Percentiles rank a stretch among this genome's conserved stretches.
Conservation (phyloP, 1,284 basidiomycete species). For the Sporisorium iseilematis-ciliati region DNA sequence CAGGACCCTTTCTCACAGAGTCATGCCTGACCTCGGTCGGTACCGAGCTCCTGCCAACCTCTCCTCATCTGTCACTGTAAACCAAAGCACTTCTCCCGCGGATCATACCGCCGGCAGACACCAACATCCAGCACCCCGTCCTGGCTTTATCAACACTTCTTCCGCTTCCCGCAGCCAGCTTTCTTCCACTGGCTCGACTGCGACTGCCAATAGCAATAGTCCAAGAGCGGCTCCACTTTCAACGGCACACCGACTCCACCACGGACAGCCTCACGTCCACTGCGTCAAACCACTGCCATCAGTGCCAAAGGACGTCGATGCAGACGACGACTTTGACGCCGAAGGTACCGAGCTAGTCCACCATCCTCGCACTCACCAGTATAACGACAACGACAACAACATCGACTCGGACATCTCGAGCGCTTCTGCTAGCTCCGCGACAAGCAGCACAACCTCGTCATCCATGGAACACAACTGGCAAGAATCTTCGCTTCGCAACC, state of each 20-base stretch:
- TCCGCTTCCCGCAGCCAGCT: not conserved
- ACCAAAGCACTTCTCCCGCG: not conserved
- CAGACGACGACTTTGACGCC: slow-evolving; percentile 22
- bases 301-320: slow-evolving; percentile 33
- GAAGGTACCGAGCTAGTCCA: slow-evolving; percentile 19
- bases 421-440: slow-evolving; percentile 19
- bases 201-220: not conserved
- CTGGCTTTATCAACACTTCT: not conserved
- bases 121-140: slow-evolving; percentile 1
- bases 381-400: slow-evolving; percentile 13
- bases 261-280: not conserved
- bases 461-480: slow-evolving; percentile 44
- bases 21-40: slow-evolving; percentile 16
- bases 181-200: not conserved
- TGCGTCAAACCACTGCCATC: slow-evolving; percentile 29
- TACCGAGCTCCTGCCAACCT: slow-evolving; percentile 4
- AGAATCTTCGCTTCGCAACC: slow-evolving; percentile 35
- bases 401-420: slow-evolving; percentile 44
- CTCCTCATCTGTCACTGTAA: not conserved
- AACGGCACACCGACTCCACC: not conserved
- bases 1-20: not conserved
- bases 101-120: not conserved
- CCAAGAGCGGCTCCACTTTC: not conserved
- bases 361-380: not conserved
- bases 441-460: slow-evolving; percentile 26